Base-by-base conservation (phyloP, 495 filamentous ascomycete genomes). In the Clavariopsis aquatica region DNA sequence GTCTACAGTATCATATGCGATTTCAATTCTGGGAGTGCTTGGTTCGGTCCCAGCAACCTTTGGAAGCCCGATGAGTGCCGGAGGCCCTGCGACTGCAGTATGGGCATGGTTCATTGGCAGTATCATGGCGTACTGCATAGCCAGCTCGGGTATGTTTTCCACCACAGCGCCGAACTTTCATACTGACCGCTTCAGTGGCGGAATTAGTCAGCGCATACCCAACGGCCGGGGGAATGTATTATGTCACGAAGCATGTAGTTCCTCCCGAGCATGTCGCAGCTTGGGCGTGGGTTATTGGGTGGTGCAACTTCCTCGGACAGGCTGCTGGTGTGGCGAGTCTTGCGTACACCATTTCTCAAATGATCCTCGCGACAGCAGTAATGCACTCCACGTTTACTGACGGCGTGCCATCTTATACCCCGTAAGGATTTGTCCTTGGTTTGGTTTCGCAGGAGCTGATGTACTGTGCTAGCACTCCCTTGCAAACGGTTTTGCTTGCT, bases 21-120 rank as follows among this genome's bases (percentile, higher is more conserved):
- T 90, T 72, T 89, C 86, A 26, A 87, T 90, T 60, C 73, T 89
- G 1, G 87, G 87, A 9, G 86, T 90, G 1, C 74, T 90, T 0
- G 87, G 87, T 17, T 89, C 86, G 0, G 85, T 89, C 1, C 87
- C 87, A 12, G 87, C 87, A 19, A 89, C 87, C 7, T 87, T 88
- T 53, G 82, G 83, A 22, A 79, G 78, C 49, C 86, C 87, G 1
- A 75, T 89, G 36, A 76, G 76, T n/a, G 77, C 83, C 8, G 87
- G 87, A n/a, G 87, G 87, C 0, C 87, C 87, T 8, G 87, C 85
- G 10, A 87, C 87, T 7, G 85, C 85, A 12, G 84, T 89, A 19
- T 90, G 87, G 87, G 84, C 85, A 53, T 90, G 87, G 87, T 80
- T 88, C 62, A 78, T 88, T 57, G 87, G 87, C 45, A 87, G 84